Evolutionary conservation across 2,329 filamentous ascomycete species (phyloP).

Genomic region (Bertia moriformis): DNA sequence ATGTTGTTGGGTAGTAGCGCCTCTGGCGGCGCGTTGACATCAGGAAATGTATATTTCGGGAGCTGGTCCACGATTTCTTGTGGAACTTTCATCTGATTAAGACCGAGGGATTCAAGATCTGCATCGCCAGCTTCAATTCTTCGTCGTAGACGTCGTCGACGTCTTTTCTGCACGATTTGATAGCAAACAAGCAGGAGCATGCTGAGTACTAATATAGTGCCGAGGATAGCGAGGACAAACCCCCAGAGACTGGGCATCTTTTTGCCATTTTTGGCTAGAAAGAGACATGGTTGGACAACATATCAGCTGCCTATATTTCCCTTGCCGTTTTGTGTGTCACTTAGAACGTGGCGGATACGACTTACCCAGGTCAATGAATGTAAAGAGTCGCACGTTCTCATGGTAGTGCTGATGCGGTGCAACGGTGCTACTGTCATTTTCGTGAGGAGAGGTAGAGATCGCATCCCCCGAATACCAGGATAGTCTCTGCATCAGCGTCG

Average conservation of each 20-base stretch:
- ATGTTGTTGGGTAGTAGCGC: too few relatives aligned
- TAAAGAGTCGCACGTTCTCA: not conserved
- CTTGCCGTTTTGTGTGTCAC: too few relatives aligned
- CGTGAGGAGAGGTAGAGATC: conserved; percentile 13
- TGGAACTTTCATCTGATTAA: conserved; percentile 43
- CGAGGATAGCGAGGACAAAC: conserved; percentile 37
- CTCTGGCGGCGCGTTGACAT: conserved; percentile 4
- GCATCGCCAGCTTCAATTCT: conserved; percentile 40
- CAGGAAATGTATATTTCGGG: conserved; percentile 36
- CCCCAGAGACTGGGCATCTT: conserved; percentile 42
- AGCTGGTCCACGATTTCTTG: conserved; percentile 38
- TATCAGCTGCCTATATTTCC: too few relatives aligned
- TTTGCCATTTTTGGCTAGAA: too few relatives aligned
- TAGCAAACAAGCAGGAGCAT: conserved; percentile 23
- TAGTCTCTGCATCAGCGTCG: conserved; percentile 29
- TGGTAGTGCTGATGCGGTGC: not conserved
- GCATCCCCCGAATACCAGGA: conserved; percentile 36
- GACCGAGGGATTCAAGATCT: conserved; percentile 39
- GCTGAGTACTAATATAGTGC: conserved; percentile 31
- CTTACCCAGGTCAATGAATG: not conserved
- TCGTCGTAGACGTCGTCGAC: conserved; percentile 31
- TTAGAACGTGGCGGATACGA: too few relatives aligned
- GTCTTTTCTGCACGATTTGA: conserved; percentile 36
- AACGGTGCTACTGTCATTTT: not conserved
- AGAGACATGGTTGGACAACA: too few relatives aligned